Conservation (phyloP, 306 rosid species). For the Trichosanthes cucumerina region DNA sequence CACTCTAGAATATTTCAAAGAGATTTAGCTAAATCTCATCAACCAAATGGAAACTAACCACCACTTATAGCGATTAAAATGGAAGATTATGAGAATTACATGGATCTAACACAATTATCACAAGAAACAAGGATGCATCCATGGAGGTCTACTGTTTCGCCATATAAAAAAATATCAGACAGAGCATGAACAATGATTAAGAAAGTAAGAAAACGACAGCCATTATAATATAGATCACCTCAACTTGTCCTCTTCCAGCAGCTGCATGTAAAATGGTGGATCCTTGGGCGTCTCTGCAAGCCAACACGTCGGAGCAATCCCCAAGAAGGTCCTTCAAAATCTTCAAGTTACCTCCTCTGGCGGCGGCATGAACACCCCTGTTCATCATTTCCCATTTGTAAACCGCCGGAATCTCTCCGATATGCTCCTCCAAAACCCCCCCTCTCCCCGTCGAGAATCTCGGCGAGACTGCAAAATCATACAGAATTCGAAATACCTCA, state of each 20-base stretch:
- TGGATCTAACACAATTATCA: background rate
- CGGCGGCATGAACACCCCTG: slow-evolving; percentile 87
- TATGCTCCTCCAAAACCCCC: slow-evolving; percentile 49
- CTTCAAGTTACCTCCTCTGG: slow-evolving; percentile 80
- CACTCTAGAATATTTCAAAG: background rate
- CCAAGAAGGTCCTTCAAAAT: slow-evolving; percentile 64
- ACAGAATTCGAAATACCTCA: slow-evolving; percentile 47
- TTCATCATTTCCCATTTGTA: slow-evolving; percentile 82
- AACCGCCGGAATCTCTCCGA: slow-evolving; percentile 58
- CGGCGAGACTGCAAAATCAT: slow-evolving; percentile 71
- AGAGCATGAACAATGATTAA: slow-evolving; percentile 7
- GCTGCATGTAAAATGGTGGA: slow-evolving; percentile 88
- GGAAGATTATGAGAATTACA: background rate
- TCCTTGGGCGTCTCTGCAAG: slow-evolving; percentile 66
- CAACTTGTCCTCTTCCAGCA: slow-evolving; percentile 82
- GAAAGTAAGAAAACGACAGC: background rate
- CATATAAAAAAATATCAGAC: background rate
- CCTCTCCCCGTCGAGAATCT: slow-evolving; percentile 40
- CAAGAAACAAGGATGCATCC: background rate
- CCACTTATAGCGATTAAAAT: too few species aligned
- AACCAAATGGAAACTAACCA: background rate
- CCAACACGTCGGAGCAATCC: slow-evolving; percentile 62
- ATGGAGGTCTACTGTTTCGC: background rate
- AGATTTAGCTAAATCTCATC: background rate
- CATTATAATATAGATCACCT: slow-evolving; percentile 38